Percentiles rank a stretch among this genome's conserved stretches.
Conservation (phyloP, 2,329 filamentous ascomycete genomes). For the Paraphaeosphaeria minitans region DNA sequence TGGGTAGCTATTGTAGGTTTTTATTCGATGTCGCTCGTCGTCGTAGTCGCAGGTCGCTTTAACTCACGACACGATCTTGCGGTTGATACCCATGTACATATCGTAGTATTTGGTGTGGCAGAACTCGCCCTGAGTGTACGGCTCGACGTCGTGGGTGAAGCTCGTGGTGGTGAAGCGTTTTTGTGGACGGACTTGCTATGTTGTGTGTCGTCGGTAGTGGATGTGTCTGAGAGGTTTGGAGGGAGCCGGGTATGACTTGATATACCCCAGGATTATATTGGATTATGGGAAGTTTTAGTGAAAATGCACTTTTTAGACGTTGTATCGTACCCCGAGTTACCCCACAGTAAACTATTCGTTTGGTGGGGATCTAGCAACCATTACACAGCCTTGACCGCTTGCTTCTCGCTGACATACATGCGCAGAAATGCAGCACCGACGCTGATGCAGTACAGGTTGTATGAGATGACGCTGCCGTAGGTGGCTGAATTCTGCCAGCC, state of each 20-base stretch:
- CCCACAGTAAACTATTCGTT: too few relatives aligned
- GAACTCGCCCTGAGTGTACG: not conserved
- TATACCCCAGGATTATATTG: not conserved
- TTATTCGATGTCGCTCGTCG: not conserved
- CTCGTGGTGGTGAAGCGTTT: not conserved
- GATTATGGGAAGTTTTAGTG: too few relatives aligned
- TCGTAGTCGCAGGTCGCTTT: not conserved
- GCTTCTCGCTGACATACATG: conserved; percentile 70
- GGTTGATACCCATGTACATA: not conserved
- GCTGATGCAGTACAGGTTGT: conserved; percentile 84
- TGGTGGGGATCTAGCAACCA: too few relatives aligned
- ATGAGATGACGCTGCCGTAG: conserved; percentile 83
- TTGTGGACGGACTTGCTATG: not conserved
- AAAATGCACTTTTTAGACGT: too few relatives aligned
- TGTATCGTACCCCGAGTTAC: too few relatives aligned
- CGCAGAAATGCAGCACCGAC: conserved; percentile 68
- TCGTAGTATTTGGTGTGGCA: not conserved
- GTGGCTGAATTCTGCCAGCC: conserved; percentile 91
- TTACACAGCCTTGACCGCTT: conserved; percentile 14
- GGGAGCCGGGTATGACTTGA: not conserved
- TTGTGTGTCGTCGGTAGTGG: not conserved
- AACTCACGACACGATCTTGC: not conserved
- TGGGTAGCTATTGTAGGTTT: not conserved
- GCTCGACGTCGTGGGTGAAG: not conserved
- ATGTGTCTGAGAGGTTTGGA: not conserved